Base-by-base conservation (phyloP, 768 basidiomycete genomes). In the Termitomyces sp. region DNA sequence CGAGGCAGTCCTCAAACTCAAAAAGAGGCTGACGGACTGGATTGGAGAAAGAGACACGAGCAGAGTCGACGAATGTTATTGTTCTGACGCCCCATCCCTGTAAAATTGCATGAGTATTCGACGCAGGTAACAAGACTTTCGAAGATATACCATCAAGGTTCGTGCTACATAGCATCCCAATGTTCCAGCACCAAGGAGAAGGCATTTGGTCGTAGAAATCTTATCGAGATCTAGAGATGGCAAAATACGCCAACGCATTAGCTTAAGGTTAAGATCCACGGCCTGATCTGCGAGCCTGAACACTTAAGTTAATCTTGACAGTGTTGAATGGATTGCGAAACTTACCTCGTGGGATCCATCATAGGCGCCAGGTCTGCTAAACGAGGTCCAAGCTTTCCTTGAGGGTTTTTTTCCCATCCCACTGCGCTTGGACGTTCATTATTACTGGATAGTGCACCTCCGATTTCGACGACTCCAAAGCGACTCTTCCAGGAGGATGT, bases 201-300 rank as follows among this genome's bases (percentile, higher is more conserved):
- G 73, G 66, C 93, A 96, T 56, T 74, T 81, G 2, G 94, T 92
- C 0, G 69, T 65, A 1, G 91, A 85, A 20, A 99, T 81, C 70
- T 87, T 91, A 50, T 97, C 95, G 12, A 98, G 79, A 59, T 98
- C 82, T 46, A 99, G 83, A 1, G 81, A 73, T 13, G 97, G 97
- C 18, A 98, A 75, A 60, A 98, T 94, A 18, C 96, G 82, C 96
- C 96, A 98, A 18, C 93, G 83, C 96, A 99, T 98, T 39, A 99
- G 80, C 67, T 98, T 98, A 45, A 98, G 76, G 66, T 98, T 99
- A 38, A 99, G 76, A 70, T 98, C 94, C n/a, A 98, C 94, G 0
- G 97, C 97, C 70, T 99, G 96, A 59, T 91, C 86, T 0, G 96
- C 95, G 5, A 98, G 81, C 61, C 94, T 94, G 20, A 3, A 18